Evolutionary conservation across 768 basidiomycete species (phyloP), one percentile per base, ranked within the genome.

Genomic region (Tricholoma sp.): DNA sequence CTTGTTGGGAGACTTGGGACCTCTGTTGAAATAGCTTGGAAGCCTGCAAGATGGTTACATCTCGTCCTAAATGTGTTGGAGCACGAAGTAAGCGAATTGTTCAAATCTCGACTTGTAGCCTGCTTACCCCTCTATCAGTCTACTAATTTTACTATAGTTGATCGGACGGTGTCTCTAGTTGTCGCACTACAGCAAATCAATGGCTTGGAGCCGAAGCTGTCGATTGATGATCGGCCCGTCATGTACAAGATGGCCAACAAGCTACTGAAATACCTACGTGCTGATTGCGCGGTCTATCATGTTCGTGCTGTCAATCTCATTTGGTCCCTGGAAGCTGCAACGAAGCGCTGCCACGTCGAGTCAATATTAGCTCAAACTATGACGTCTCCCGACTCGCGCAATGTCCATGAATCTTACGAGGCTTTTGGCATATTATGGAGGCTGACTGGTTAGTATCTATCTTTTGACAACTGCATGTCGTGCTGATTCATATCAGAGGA

Each of bases 391-490:
- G 77, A 84, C 32, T 70, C 74, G 6, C 65, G 65, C 2, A 75
- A 76, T 41, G 72, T 79, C 2, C 71, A 80, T 15, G 80, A 82
- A 17, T 82, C 85, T 1, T 91, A 86, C 65, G 90, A 96, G 61
- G 90, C 89, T 0, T 98, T 99, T 68, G 94, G 96, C 2, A 83
- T 91, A 3, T 73, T 99, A 6, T 99, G 96, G 96, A 81, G 94
- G 56, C 72, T 94, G 56, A 88, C 87, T 50, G 93, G 95, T 89
- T 49, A 57, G 78, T 63, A 41, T 13, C 50, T 48, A 24, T 8
- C 13, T 29, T 8, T 13, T 36, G 50, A 44, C 34, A n/a, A 13
- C n/a, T 28, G 31, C n/a, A 20, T 9, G 4, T 29, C 12, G 44
- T 13, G 18, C 20, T 57, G 44, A 55, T 57, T 56, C 32, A 41